Percentiles rank a stretch among this genome's conserved stretches.
Evolutionary conservation across 208 protist species (phyloP).

Genomic region (Trypanosoma avium): DNA sequence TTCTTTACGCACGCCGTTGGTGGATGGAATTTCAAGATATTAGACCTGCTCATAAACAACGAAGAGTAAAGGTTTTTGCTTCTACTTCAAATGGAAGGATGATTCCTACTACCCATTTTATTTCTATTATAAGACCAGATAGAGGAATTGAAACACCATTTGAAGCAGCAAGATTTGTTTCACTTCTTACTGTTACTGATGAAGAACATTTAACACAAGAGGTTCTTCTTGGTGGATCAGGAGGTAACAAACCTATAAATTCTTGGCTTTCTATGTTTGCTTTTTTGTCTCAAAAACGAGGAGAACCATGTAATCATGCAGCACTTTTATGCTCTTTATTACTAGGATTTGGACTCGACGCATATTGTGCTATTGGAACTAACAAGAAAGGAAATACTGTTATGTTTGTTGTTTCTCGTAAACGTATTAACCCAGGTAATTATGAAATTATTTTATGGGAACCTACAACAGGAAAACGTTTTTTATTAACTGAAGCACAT

Average conservation of each 20-base stretch:
- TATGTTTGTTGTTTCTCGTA: conserved; percentile 79
- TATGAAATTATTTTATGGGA: conserved; percentile 81
- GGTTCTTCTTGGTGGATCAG: conserved; percentile 30
- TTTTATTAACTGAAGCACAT: conserved; percentile 38
- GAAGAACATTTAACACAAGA: conserved; percentile 35
- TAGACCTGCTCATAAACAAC: conserved; percentile 57
- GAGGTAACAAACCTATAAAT: conserved; percentile 18
- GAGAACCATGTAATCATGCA: conserved; percentile 83
- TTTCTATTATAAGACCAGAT: conserved; percentile 74
- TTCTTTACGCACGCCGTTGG: conserved; percentile 91
- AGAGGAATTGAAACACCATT: conserved; percentile 76
- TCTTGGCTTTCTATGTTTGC: conserved; percentile 78
- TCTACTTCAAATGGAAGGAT: conserved; percentile 73
- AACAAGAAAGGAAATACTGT: conserved; percentile 40
- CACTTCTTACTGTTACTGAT: conserved; percentile 60
- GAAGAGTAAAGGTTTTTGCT: conserved; percentile 90
- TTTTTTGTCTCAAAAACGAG: conserved; percentile 88
- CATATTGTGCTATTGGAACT: conserved; percentile 79
- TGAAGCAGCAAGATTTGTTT: conserved; percentile 89
- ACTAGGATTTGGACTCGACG: conserved; percentile 90
- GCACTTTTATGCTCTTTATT: conserved; percentile 89
- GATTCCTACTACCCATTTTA: conserved; percentile 86
- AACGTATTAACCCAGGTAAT: conserved; percentile 30
- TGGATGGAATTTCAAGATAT: conserved; percentile 84
- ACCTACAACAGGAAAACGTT: conserved; percentile 63